A percentile compares a stretch with the other conserved stretches of the same genome.
Conservation (phyloP, 2,329 filamentous ascomycete genomes). For the Stenocarpella maydis region DNA sequence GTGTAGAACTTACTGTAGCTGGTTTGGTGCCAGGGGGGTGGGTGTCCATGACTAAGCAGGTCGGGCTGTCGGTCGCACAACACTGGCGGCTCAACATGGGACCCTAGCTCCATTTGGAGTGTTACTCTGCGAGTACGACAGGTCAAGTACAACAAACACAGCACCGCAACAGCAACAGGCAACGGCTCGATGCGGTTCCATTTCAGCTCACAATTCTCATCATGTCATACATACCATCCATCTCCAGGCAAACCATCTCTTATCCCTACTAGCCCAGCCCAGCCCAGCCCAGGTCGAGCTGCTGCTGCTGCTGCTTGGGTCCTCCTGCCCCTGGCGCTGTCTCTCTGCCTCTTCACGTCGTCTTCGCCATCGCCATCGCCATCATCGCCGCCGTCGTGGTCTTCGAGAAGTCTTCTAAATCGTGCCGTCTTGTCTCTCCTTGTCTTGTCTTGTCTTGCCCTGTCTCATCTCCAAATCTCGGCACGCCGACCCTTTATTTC, state of each 20-base stretch:
- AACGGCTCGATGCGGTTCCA: neutral
- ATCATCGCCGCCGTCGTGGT: neutral
- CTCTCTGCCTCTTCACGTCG: too few relatives aligned
- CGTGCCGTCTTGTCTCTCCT: neutral
- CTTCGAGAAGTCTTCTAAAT: neutral
- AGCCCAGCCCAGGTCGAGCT: neutral
- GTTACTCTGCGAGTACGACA: neutral
- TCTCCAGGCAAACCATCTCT: neutral
- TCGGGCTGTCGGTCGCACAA: constrained; percentile 15
- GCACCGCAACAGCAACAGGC: neutral
- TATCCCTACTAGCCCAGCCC: too few relatives aligned
- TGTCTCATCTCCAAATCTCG: constrained; percentile 3
- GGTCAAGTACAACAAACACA: neutral
- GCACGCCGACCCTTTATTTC: constrained; percentile 29
- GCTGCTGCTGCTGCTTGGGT: too few relatives aligned
- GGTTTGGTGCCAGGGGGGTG: too few relatives aligned
- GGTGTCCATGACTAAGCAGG: neutral
- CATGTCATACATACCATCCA: too few relatives aligned
- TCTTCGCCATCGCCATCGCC: neutral
- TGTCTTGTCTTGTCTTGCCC: neutral
- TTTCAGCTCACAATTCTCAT: neutral
- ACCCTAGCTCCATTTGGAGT: neutral
- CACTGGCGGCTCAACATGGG: constrained; percentile 19
- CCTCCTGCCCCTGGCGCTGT: neutral
- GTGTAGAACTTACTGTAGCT: too few relatives aligned